These are phyloP conservation scores for Neocallimastix lanati DNA, from an alignment of 192 early-diverging fungal genomes.

Conservation along the genomic window DNA sequence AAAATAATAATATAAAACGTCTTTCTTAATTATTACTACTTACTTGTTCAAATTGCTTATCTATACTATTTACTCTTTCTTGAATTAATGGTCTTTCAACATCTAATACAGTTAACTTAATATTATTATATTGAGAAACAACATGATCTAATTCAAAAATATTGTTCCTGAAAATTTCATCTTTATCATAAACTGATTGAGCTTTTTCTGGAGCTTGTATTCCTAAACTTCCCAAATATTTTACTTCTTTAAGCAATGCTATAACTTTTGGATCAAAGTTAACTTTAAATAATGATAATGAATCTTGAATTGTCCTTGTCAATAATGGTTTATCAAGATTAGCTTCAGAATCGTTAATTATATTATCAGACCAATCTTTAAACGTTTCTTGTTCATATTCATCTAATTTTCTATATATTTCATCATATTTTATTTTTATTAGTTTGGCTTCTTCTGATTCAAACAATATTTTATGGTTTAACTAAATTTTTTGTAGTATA, in stretches of 20 bases:
- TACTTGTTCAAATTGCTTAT: slow-evolving; percentile 22
- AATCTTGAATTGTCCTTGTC: slow-evolving; percentile 4
- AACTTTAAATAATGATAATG: slow-evolving; percentile 23
- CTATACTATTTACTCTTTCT: slow-evolving; percentile 25
- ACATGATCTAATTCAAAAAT: slow-evolving; percentile 42
- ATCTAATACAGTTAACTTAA: slow-evolving; percentile 26
- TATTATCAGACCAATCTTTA: slow-evolving; percentile 27
- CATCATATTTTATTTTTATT: slow-evolving; percentile 29
- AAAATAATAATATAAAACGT: too few relatives aligned
- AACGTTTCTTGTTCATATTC: slow-evolving; percentile 25
- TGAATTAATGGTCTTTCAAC: slow-evolving; percentile 41
- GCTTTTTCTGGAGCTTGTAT: slow-evolving; percentile 29
- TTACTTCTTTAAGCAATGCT: slow-evolving; percentile 41
- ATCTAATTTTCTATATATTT: slow-evolving; percentile 24
- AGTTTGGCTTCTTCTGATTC: slow-evolving; percentile 23
- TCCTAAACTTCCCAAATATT: slow-evolving; percentile 24
- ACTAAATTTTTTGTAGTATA: too few relatives aligned
- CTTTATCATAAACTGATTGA: slow-evolving; percentile 28
- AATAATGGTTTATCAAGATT: slow-evolving; percentile 39
- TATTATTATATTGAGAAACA: slow-evolving; percentile 30
- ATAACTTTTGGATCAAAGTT: slow-evolving; percentile 53
- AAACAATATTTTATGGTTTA: neutral
- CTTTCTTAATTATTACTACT: neutral
- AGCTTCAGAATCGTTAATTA: slow-evolving; percentile 39
- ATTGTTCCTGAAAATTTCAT: slow-evolving; percentile 34